phyloP scores from a whole-genome alignment of 106 monocot species.

The Apostasia shenzhenica region DNA sequence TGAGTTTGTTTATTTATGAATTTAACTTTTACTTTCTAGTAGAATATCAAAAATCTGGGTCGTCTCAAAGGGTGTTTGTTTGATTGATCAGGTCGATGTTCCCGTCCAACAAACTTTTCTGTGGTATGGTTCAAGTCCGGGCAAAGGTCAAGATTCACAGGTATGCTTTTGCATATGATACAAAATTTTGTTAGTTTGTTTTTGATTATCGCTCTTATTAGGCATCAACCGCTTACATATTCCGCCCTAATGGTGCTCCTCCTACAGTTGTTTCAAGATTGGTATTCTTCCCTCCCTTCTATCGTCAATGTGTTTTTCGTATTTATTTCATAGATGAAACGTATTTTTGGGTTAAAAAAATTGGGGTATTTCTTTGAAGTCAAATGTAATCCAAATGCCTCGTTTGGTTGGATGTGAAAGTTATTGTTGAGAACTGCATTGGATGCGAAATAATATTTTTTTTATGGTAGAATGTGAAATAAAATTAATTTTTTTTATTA shows the following conservation, averaged over 20 bases:
- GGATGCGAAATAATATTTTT: no score
- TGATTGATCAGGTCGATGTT: slow-evolving; percentile 49
- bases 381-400: no score
- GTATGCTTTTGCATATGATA: slow-evolving; percentile 13
- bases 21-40: no score
- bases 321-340: background rate
- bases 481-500: no score
- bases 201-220: slow-evolving; percentile 12
- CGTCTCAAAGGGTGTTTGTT: background rate
- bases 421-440: no score
- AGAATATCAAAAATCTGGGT: no score
- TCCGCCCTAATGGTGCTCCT: slow-evolving; percentile 58
- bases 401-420: no score
- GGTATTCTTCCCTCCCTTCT: slow-evolving; percentile 25
- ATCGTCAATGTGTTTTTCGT: background rate
- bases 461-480: no score
- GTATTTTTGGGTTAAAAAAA: no score
- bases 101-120: slow-evolving; percentile 66
- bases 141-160: slow-evolving; percentile 45
- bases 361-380: no score
- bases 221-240: slow-evolving; percentile 80
- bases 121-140: slow-evolving; percentile 61
- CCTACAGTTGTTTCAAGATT: slow-evolving; percentile 37
- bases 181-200: background rate
- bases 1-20: no score